Conservation (phyloP, 2,329 filamentous ascomycete genomes). For the Colletotrichum horii region DNA sequence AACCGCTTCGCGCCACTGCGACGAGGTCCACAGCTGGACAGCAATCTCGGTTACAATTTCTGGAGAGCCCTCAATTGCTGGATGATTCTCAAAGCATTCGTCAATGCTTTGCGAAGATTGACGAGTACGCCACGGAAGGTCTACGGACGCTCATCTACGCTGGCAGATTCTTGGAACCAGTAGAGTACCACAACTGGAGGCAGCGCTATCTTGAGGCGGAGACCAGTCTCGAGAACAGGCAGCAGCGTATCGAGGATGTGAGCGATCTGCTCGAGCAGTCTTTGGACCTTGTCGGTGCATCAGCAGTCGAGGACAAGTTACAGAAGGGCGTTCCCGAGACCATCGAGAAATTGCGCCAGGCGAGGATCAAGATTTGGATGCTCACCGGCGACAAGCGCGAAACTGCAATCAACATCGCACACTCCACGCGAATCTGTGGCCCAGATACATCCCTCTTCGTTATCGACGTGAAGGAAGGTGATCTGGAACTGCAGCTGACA, state of each 20-base stretch:
- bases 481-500: slow-evolving; percentile 69
- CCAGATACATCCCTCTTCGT: slow-evolving; percentile 81
- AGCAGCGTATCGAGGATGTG: slow-evolving; percentile 77
- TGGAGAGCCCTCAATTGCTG: slow-evolving; percentile 49
- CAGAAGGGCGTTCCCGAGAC: slow-evolving; percentile 87
- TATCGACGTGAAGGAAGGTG: slow-evolving; percentile 68
- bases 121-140: slow-evolving; percentile 87
- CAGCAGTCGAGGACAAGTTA: slow-evolving; percentile 88
- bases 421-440: slow-evolving; percentile 72
- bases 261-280: slow-evolving; percentile 80
- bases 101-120: slow-evolving; percentile 83
- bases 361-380: slow-evolving; percentile 93
- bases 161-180: slow-evolving; percentile 74
- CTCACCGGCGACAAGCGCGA: slow-evolving; percentile 89
- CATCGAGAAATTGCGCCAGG: slow-evolving; percentile 80
- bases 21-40: slow-evolving; percentile 31
- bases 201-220: slow-evolving; percentile 76
- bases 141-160: slow-evolving; percentile 82
- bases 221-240: slow-evolving; percentile 78
- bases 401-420: slow-evolving; percentile 85
- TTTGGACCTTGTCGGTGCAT: slow-evolving; percentile 80
- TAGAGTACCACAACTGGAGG: slow-evolving; percentile 78
- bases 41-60: slow-evolving; percentile 61
- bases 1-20: slow-evolving; percentile 35
- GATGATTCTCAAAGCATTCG: slow-evolving; percentile 72